Conservation (phyloP, 2,329 filamentous ascomycete species). For the Fusarium foetens region DNA sequence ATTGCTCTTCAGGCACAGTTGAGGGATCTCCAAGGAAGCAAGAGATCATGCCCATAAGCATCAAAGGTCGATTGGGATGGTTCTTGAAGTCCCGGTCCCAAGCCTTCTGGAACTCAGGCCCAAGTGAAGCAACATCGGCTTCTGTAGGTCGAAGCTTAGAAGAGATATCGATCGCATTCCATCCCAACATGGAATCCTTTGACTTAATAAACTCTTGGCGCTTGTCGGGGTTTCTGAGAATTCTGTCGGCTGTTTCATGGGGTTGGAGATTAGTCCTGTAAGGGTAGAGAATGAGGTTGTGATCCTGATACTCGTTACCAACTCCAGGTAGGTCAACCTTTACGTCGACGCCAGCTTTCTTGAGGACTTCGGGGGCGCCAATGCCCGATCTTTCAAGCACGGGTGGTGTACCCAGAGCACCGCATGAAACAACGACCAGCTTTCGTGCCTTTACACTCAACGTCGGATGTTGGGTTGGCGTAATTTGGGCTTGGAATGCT, state of each 20-base stretch:
- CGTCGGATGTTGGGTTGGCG: slow-evolving; percentile 15
- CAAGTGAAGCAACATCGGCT: slow-evolving; percentile 61
- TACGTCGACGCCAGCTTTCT: slow-evolving; percentile 57
- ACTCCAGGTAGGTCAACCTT: slow-evolving; percentile 62
- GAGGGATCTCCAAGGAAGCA: slow-evolving; percentile 56
- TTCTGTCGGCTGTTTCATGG: slow-evolving; percentile 58
- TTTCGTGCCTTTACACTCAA: slow-evolving; percentile 43
- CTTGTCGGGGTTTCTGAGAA: slow-evolving; percentile 60
- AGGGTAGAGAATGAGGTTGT: slow-evolving; percentile 63
- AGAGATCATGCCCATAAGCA: slow-evolving; percentile 53
- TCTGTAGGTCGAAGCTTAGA: slow-evolving; percentile 66
- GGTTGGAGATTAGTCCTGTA: slow-evolving; percentile 53
- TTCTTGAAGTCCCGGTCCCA: slow-evolving; percentile 66
- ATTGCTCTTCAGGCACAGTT: slow-evolving; percentile 55
- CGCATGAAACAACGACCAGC: slow-evolving; percentile 51
- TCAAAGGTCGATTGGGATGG: slow-evolving; percentile 57
- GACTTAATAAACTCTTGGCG: slow-evolving; percentile 56
- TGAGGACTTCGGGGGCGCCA: slow-evolving; percentile 61
- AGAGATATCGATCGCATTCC: slow-evolving; percentile 66
- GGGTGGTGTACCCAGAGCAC: slow-evolving; percentile 62
- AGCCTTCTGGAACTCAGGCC: slow-evolving; percentile 60
- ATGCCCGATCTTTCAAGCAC: slow-evolving; percentile 72
- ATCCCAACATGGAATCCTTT: slow-evolving; percentile 63
- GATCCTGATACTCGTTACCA: slow-evolving; percentile 65
- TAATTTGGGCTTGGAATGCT: slow-evolving; percentile 33